Conservation (phyloP, 208 protist species). For the Vickermania spadyakhi region DNA sequence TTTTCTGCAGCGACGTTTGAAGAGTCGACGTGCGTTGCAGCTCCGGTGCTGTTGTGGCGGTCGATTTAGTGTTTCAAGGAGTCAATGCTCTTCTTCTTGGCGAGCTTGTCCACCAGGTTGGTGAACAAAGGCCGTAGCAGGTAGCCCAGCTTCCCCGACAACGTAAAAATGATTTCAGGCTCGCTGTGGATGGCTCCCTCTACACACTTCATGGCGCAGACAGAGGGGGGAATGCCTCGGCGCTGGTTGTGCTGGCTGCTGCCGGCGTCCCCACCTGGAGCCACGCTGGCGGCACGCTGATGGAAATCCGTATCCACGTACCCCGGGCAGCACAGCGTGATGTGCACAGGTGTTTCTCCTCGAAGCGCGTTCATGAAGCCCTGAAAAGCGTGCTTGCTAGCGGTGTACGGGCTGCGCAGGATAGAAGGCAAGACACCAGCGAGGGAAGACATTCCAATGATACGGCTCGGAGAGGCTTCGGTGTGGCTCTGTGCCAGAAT, state of each 20-base stretch:
- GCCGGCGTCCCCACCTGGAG: too few species aligned
- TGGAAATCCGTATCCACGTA: constrained; percentile 87
- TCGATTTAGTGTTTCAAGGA: constrained; percentile 44
- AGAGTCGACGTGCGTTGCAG: too few species aligned
- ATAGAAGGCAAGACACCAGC: constrained; percentile 70
- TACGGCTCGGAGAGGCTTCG: constrained; percentile 25
- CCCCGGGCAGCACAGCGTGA: constrained; percentile 74
- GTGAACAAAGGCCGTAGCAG: constrained; percentile 61
- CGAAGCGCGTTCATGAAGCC: constrained; percentile 83
- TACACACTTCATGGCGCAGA: constrained; percentile 48
- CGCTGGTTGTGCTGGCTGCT: constrained; percentile 26
- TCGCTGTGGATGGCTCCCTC: constrained; percentile 42
- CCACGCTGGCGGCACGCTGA: constrained; percentile 22
- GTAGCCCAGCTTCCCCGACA: constrained; percentile 61
- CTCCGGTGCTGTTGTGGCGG: too few species aligned
- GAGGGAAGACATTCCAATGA: constrained; percentile 74
- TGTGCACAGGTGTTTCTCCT: constrained; percentile 53
- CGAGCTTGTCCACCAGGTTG: constrained; percentile 44
- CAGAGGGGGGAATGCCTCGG: constrained; percentile 39
- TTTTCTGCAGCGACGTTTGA: too few species aligned
- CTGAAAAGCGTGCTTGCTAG: constrained; percentile 82
- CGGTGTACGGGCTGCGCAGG: constrained; percentile 66
- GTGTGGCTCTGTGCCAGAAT: constrained; percentile 26
- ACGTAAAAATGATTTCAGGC: constrained; percentile 64
- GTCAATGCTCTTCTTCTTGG: constrained; percentile 59